Evolutionary conservation across 176 grass and related monocot species (phyloP).

Genomic region (Carex scoparia): DNA sequence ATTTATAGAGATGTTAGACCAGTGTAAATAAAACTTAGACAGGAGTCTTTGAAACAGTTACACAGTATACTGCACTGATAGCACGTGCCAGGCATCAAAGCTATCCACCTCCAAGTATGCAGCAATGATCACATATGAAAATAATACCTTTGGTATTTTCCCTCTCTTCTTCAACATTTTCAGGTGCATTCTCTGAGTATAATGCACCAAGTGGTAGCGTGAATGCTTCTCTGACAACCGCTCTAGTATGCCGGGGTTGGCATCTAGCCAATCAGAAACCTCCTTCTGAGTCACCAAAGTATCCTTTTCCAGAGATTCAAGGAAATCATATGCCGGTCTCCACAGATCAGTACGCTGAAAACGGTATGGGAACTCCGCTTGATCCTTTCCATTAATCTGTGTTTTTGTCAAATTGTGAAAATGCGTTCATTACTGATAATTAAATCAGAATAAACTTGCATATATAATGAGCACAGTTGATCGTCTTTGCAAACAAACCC

Average conservation of each 20-base stretch:
- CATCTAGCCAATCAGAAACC: slow-evolving; percentile 75
- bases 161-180: slow-evolving; percentile 92
- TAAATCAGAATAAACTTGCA: not conserved
- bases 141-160: slow-evolving; percentile 73
- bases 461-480: not conserved
- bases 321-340: slow-evolving; percentile 83
- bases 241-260: slow-evolving; percentile 54
- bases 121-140: not conserved
- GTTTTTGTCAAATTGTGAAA: not conserved
- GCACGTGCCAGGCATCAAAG: not conserved
- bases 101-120: not conserved
- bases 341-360: slow-evolving; percentile 92
- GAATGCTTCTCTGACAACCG: slow-evolving; percentile 86
- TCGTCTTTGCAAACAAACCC: not conserved
- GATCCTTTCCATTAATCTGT: slow-evolving; percentile 55
- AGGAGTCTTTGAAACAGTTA: not conserved
- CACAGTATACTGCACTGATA: not conserved
- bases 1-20: not conserved
- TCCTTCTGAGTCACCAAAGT: slow-evolving; percentile 57
- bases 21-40: not conserved
- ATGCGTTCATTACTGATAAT: not conserved
- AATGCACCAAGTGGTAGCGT: slow-evolving; percentile 92
- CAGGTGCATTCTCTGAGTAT: slow-evolving; percentile 92
- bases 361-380: slow-evolving; percentile 73
- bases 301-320: slow-evolving; percentile 77